Evolutionary conservation across 2,329 filamentous ascomycete species (phyloP).

Genomic region (Cladosporium sphaerospermum): DNA sequence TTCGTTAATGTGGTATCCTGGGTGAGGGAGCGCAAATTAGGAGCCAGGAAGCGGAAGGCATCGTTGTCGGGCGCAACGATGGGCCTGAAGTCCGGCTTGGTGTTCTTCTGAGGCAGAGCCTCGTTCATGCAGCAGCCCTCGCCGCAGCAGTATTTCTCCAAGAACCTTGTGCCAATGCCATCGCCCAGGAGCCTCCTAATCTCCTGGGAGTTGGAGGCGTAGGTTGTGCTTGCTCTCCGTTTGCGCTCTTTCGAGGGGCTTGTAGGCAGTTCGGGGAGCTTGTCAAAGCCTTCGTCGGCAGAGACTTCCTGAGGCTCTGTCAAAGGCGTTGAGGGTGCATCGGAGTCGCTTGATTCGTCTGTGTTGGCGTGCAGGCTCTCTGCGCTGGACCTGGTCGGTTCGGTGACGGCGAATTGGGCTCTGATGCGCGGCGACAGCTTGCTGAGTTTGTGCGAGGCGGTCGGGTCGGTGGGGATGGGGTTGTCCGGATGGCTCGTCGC

Average conservation of each 20-base stretch:
- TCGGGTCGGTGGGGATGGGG: slow-evolving; percentile 40
- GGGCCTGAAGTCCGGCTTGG: slow-evolving; percentile 38
- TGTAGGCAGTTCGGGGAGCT: slow-evolving; percentile 32
- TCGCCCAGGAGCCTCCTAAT: slow-evolving; percentile 53
- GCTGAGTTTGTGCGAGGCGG: slow-evolving; percentile 1
- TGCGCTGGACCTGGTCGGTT: slow-evolving; percentile 24
- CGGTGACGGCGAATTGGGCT: slow-evolving; percentile 9
- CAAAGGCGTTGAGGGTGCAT: slow-evolving; percentile 38
- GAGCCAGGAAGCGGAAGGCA: slow-evolving; percentile 71
- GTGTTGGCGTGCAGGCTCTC: slow-evolving; percentile 23
- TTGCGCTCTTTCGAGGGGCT: slow-evolving; percentile 13
- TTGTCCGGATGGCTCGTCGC: slow-evolving; percentile 42
- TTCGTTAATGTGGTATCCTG: slow-evolving; percentile 64
- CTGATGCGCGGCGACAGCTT: slow-evolving; percentile 5
- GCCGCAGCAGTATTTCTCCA: slow-evolving; percentile 59
- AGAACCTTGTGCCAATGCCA: slow-evolving; percentile 51
- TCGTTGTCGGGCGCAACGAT: slow-evolving; percentile 67
- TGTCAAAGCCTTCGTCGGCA: slow-evolving; percentile 28
- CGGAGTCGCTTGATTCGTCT: slow-evolving; percentile 37
- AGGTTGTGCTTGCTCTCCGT: slow-evolving; percentile 31
- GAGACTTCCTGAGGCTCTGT: slow-evolving; percentile 33
- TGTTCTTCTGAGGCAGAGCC: slow-evolving; percentile 44
- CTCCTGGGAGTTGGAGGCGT: slow-evolving; percentile 49
- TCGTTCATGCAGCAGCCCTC: slow-evolving; percentile 59
- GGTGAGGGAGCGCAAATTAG: slow-evolving; percentile 70